Evolutionary conservation across 495 filamentous ascomycete genomes (phyloP).

Genomic region (Neurospora sp.): DNA sequence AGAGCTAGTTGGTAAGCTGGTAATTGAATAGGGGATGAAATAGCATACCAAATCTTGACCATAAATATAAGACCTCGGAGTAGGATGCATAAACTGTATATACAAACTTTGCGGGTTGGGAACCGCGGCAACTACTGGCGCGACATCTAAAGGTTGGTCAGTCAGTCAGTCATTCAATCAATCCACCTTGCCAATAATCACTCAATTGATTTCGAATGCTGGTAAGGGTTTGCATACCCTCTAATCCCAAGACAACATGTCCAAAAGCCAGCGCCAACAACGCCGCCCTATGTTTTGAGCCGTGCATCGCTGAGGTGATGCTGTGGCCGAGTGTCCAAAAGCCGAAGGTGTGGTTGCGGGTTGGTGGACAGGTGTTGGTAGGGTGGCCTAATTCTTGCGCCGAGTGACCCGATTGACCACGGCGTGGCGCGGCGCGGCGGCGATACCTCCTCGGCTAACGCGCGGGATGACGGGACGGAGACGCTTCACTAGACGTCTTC

Average conservation of each 20-base stretch:
- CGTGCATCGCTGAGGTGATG: slow-evolving; percentile 19
- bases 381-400: not conserved
- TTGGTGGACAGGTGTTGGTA: not conserved
- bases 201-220: not conserved
- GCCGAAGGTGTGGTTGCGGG: not conserved
- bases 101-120: not conserved
- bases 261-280: slow-evolving; percentile 23
- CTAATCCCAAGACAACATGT: slow-evolving; percentile 4
- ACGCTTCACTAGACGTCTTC: not conserved
- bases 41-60: slow-evolving; percentile 4
- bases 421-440: not conserved
- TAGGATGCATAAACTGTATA: not conserved
- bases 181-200: not conserved
- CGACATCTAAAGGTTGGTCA: not conserved
- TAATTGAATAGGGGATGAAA: too few species aligned
- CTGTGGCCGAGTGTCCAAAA: not conserved
- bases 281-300: slow-evolving; percentile 16
- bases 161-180: not conserved
- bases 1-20: too few species aligned
- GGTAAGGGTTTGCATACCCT: not conserved
- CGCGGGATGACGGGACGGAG: not conserved
- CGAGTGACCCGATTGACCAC: not conserved
- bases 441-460: not conserved
- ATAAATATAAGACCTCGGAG: not conserved
- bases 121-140: not conserved